Percentiles rank a stretch among this genome's conserved stretches.
These are phyloP conservation scores for Bruguiera hainesii DNA, from an alignment of 441 rosid genomes.

Conservation along the genomic window DNA sequence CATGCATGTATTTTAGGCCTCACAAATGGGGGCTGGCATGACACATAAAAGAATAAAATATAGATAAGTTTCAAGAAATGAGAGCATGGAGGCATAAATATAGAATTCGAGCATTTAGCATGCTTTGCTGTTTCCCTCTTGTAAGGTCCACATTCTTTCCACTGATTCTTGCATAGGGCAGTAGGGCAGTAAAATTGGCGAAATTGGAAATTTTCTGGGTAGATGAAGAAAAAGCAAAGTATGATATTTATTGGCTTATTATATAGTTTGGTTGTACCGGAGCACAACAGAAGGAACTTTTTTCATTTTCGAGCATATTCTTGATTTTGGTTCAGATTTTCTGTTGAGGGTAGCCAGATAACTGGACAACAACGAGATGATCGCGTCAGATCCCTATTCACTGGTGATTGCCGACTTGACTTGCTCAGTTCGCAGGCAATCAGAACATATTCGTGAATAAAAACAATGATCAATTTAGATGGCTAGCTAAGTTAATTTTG, in stretches of 20 bases:
- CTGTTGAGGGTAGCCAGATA: neutral
- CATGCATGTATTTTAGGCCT: no score
- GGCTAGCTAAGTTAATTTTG: neutral
- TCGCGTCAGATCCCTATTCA: constrained; percentile 45
- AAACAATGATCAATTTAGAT: neutral
- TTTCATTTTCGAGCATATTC: constrained; percentile 4
- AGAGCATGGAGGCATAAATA: neutral
- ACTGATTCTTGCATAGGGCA: constrained; percentile 1
- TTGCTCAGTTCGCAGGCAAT: neutral
- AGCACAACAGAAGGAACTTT: neutral
- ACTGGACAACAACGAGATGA: constrained; percentile 13
- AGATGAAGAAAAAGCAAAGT: neutral
- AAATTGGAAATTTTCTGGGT: neutral
- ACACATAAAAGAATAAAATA: neutral
- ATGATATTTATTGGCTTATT: neutral
- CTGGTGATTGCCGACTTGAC: constrained; percentile 38
- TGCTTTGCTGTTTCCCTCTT: constrained; percentile 35
- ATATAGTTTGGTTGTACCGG: neutral
- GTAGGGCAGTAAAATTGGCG: constrained; percentile 14
- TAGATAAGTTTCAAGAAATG: neutral
- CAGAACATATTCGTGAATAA: neutral
- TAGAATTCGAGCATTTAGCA: constrained; percentile 8
- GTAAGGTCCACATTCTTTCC: neutral
- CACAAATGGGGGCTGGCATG: neutral
- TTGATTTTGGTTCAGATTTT: constrained; percentile 1